Evolutionary conservation across 2,329 filamentous ascomycete genomes (phyloP), one percentile per base, ranked within the genome.

Genomic region (Exophiala sp.): DNA sequence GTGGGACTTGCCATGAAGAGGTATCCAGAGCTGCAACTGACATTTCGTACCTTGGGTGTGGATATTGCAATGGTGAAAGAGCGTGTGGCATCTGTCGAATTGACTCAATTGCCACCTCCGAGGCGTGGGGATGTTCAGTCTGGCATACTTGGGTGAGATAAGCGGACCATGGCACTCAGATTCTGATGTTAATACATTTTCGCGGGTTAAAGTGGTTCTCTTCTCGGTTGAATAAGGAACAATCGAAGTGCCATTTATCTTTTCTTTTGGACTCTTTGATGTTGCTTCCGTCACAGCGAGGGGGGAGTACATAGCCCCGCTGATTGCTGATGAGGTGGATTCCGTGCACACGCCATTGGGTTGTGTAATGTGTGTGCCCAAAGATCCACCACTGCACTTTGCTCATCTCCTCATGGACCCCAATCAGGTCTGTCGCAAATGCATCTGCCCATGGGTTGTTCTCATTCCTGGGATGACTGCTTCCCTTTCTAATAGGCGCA

Each of bases 391-490:
- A 46, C 35, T 67, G 67, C 1, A 73, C 65, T 1, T 60, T 58
- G 5, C 48, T 52, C 13, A 56, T 23, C 13, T 47, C 37, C 37
- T 40, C 18, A 7, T 35, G 16, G 5, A 53, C 58, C 1, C 58
- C 56, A 2, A 74, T 56, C 2, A 79, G 53, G 47, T 81, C 74
- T 0, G 77, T 80, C 3, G 71, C 74, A 61, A 80, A 82, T 0
- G 73, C 78, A 6, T 68, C 68, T 2, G 64, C 68, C 68, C 72
- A 75, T 0, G 72, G 70, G 18, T 69, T 76, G 13, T 67, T 62
- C 2, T 66, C 58, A 43, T 82, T 66, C 53, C 73, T 68, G 0
- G 78, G 77, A 1, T 68, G 67, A 0, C 77, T 75, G 1, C 75
- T 74, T 5, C 69, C 70, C 38, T 69, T 54, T 0, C 76, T 56